Conservation (phyloP, 2,329 filamentous ascomycete species). For the Chaetomium strumarium region DNA sequence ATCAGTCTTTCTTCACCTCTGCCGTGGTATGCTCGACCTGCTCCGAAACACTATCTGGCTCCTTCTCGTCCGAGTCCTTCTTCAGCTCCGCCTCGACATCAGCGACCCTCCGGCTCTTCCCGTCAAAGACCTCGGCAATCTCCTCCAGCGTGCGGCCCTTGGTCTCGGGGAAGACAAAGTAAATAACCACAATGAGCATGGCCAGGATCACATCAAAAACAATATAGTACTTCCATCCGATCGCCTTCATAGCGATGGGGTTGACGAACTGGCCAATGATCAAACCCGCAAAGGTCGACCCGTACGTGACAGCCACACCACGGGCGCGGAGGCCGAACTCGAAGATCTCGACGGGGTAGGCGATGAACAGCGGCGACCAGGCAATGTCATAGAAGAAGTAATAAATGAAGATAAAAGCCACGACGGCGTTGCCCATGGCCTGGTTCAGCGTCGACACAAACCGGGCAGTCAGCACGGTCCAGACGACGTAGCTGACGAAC, state of each 20-base stretch:
- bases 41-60: background rate
- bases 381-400: background rate
- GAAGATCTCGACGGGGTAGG: conserved; percentile 14
- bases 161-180: background rate
- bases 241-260: conserved; percentile 19
- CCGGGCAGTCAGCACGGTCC: background rate
- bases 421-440: background rate
- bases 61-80: too few relatives aligned
- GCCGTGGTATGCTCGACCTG: background rate
- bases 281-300: background rate
- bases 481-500: background rate
- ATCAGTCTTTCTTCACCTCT: too few relatives aligned
- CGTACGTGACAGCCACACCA: conserved; percentile 4
- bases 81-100: background rate
- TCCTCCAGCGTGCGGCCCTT: background rate
- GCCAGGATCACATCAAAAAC: conserved; percentile 23
- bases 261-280: conserved; percentile 24
- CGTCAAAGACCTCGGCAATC: background rate
- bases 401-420: background rate
- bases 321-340: conserved; percentile 26
- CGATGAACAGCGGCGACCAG: background rate
- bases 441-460: background rate
- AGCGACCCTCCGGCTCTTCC: background rate
- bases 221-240: conserved; percentile 24
- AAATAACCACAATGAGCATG: background rate